These are phyloP conservation scores for Botrytis cinerea DNA, from an alignment of 2,329 filamentous ascomycete species.

Conservation along the genomic window DNA sequence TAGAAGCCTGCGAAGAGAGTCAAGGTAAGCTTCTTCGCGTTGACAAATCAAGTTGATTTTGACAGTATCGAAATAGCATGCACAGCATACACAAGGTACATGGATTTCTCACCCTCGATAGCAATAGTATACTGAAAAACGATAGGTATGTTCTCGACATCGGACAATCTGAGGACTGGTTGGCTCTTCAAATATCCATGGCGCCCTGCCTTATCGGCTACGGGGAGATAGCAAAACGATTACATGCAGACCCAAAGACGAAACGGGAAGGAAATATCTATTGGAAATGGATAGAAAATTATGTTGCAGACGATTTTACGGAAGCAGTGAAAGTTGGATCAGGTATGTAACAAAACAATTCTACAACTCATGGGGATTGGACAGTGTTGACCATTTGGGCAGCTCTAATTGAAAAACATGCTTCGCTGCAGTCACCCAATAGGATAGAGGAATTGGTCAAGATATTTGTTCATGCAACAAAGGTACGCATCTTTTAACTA, in stretches of 20 bases:
- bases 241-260: slow-evolving; percentile 64
- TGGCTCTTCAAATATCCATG: slow-evolving; percentile 81
- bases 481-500: slow-evolving; percentile 53
- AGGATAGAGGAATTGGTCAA: slow-evolving; percentile 79
- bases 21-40: slow-evolving; percentile 54
- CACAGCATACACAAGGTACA: slow-evolving; percentile 68
- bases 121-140: slow-evolving; percentile 10
- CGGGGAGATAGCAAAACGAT: slow-evolving; percentile 71
- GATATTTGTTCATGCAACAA: slow-evolving; percentile 87
- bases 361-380: not conserved
- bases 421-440: slow-evolving; percentile 68
- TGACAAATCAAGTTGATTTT: slow-evolving; percentile 10
- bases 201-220: slow-evolving; percentile 92
- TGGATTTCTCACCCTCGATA: not conserved
- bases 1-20: slow-evolving; percentile 72
- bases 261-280: slow-evolving; percentile 69
- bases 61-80: slow-evolving; percentile 52
- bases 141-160: slow-evolving; percentile 80
- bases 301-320: slow-evolving; percentile 76
- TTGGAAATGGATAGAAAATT: slow-evolving; percentile 91
- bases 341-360: slow-evolving; percentile 50
- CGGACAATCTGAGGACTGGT: slow-evolving; percentile 83
- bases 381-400: slow-evolving; percentile 6
- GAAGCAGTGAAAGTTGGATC: slow-evolving; percentile 70
- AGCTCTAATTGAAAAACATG: slow-evolving; percentile 76